Percentiles rank a stretch among this genome's conserved stretches.
Evolutionary conservation across 2,329 filamentous ascomycete species (phyloP).

Genomic region (Trichoderma endophyticum): DNA sequence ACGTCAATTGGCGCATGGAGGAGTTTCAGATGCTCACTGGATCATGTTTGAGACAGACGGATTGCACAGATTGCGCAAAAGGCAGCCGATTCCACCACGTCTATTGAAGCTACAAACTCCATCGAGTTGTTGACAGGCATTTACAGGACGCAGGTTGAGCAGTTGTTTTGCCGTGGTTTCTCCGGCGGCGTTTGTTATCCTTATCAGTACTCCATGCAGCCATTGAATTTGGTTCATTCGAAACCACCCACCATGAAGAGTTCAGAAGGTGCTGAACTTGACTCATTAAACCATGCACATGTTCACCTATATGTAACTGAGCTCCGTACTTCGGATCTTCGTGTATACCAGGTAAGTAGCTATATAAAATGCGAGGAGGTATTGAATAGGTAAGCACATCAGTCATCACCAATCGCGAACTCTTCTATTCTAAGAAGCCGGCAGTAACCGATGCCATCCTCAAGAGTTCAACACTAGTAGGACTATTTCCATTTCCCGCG

Average conservation of each 20-base stretch:
- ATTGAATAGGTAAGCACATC: neutral
- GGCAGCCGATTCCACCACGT: conserved; percentile 3
- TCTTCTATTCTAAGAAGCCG: neutral
- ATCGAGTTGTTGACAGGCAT: neutral
- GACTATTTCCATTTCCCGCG: neutral
- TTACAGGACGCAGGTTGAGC: neutral
- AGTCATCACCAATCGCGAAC: neutral
- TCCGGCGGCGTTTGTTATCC: neutral
- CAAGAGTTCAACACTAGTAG: neutral
- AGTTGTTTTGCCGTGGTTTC: conserved; percentile 6
- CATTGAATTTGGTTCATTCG: neutral
- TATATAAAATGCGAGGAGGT: neutral
- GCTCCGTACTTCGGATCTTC: neutral
- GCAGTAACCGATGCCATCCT: neutral
- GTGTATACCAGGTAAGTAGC: neutral
- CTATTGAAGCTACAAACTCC: neutral
- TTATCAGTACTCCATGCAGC: neutral
- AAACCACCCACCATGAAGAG: neutral
- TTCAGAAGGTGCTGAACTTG: neutral
- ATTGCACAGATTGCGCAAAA: neutral
- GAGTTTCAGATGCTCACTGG: neutral
- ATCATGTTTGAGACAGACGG: conserved; percentile 14
- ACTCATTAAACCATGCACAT: neutral
- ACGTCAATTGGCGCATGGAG: conserved; percentile 5
- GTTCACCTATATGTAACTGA: neutral